These are phyloP conservation scores for Brettanomyces anomalus DNA, from an alignment of 805 yeast genomes.

Conservation along the genomic window DNA sequence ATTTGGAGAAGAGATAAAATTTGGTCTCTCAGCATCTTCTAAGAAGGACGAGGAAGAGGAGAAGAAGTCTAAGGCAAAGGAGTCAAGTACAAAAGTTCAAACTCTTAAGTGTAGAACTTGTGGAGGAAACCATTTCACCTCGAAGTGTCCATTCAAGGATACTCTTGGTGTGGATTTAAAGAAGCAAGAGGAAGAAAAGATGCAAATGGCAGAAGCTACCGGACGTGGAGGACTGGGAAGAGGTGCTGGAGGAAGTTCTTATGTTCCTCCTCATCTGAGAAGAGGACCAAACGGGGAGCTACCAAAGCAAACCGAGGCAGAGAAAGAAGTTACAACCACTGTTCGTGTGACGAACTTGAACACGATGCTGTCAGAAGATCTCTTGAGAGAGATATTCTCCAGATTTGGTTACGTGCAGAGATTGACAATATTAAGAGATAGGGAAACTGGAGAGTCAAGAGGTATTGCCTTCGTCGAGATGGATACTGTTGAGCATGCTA, in stretches of 20 bases:
- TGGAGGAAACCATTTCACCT: conserved; percentile 88
- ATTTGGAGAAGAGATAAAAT: conserved; percentile 73
- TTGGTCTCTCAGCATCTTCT: conserved; percentile 70
- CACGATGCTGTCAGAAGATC: conserved; percentile 73
- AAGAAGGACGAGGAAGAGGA: conserved; percentile 68
- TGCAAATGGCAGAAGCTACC: conserved; percentile 34
- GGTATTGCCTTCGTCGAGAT: conserved; percentile 94
- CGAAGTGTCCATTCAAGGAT: conserved; percentile 93
- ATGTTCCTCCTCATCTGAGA: conserved; percentile 58
- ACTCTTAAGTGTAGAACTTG: conserved; percentile 74
- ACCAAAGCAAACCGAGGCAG: conserved; percentile 19
- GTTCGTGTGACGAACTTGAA: conserved; percentile 88
- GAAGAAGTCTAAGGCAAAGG: conserved; percentile 40
- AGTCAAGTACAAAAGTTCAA: conserved; percentile 46
- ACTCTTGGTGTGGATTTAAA: conserved; percentile 42
- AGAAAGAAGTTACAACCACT: conserved; percentile 79
- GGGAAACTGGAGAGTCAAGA: conserved; percentile 88
- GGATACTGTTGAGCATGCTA: conserved; percentile 58
- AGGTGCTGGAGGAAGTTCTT: conserved; percentile 28
- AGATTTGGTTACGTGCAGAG: conserved; percentile 63
- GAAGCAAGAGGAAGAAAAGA: background rate
- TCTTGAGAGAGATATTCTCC: conserved; percentile 65
- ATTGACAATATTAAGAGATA: conserved; percentile 78
- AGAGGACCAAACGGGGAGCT: conserved; percentile 29
- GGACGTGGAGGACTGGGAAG: conserved; percentile 17